phyloP scores from a whole-genome alignment of 2,329 filamentous ascomycete species.

The Helotiales sp. region DNA sequence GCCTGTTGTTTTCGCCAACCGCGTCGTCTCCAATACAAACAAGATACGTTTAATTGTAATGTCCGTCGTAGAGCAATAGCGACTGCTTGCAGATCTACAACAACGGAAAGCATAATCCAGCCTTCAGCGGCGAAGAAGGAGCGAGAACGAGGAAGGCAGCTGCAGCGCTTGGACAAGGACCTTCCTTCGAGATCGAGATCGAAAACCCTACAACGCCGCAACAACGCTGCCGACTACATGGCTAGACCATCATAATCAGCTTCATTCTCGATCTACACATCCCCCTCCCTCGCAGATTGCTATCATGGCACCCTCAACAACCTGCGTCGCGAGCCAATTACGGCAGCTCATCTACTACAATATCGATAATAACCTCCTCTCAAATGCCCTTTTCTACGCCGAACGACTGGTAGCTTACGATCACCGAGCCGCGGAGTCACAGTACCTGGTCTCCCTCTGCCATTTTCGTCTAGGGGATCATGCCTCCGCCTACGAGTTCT shows the following conservation, averaged over 20 bases:
- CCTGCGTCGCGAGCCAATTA: constrained; percentile 46
- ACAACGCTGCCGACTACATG: constrained; percentile 36
- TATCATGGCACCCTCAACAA: constrained; percentile 41
- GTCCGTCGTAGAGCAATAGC: constrained; percentile 28
- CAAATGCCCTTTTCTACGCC: constrained; percentile 93
- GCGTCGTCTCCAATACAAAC: constrained; percentile 16
- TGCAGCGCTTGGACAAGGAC: constrained; percentile 24
- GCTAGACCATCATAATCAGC: constrained; percentile 37
- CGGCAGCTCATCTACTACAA: constrained; percentile 68
- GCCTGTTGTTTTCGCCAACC: constrained; percentile 13
- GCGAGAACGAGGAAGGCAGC: constrained; percentile 14
- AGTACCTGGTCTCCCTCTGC: constrained; percentile 83
- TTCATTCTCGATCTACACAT: constrained; percentile 25
- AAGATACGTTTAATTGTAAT: constrained; percentile 32
- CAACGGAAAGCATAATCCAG: constrained; percentile 10
- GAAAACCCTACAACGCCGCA: constrained; percentile 20
- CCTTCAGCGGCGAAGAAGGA: constrained; percentile 13
- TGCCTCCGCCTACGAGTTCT: constrained; percentile 84
- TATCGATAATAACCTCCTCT: constrained; percentile 86
- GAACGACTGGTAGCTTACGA: constrained; percentile 86
- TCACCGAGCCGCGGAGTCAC: constrained; percentile 76
- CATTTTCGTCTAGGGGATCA: constrained; percentile 82
- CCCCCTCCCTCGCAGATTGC: constrained; percentile 23
- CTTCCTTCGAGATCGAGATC: constrained; percentile 12
- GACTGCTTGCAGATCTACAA: constrained; percentile 23